Percentiles rank a stretch among this genome's conserved stretches.
phyloP scores from a whole-genome alignment of 331 rosid species.

The Phaseolus coccineus region DNA sequence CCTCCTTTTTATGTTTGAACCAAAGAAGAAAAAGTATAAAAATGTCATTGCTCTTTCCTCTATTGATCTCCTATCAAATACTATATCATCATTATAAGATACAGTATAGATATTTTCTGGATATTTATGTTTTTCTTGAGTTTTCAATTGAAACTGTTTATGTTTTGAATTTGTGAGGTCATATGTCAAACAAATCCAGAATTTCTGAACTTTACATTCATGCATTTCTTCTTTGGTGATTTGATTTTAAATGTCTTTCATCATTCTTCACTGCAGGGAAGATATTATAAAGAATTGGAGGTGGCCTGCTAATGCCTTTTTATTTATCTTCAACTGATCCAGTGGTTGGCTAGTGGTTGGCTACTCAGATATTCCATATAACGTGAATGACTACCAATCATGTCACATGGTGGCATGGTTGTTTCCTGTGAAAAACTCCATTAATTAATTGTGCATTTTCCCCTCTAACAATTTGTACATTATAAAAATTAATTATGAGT shows the following conservation, averaged over 20 bases:
- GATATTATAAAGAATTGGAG: conserved; percentile 36
- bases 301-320: conserved; percentile 24
- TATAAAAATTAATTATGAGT: background rate
- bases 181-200: background rate
- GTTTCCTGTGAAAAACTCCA: conserved; percentile 27
- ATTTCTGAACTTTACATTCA: background rate
- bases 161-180: conserved; percentile 25
- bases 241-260: background rate
- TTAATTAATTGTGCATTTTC: conserved; percentile 13
- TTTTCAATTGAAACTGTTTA: conserved; percentile 2
- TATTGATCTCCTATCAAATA: background rate
- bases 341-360: background rate
- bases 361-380: background rate
- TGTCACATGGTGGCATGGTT: background rate
- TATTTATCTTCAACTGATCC: conserved; percentile 30
- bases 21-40: too few species aligned
- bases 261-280: conserved; percentile 40
- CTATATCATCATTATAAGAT: too few species aligned
- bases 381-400: background rate
- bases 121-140: background rate
- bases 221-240: background rate
- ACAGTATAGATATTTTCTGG: background rate
- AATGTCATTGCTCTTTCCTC: background rate
- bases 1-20: background rate
- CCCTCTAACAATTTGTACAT: conserved; percentile 36